Conservation (phyloP, 2,329 filamentous ascomycete genomes). For the Dactylonectria macrodidyma region DNA sequence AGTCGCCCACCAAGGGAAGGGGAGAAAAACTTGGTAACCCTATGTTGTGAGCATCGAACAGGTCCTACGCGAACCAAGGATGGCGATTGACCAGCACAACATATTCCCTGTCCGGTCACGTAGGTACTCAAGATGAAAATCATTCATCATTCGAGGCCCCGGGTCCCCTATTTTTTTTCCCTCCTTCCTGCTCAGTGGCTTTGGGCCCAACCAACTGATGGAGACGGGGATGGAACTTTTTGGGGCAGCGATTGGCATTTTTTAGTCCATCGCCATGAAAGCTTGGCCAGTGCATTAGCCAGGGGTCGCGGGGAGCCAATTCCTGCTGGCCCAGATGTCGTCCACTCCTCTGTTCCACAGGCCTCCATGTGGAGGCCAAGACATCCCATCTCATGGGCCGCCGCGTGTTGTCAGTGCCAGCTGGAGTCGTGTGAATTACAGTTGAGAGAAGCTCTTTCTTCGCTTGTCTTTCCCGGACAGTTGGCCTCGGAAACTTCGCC, state of each 20-base stretch:
- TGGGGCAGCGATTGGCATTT: conserved; percentile 31
- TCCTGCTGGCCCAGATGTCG: conserved; percentile 23
- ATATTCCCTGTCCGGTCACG: conserved; percentile 7
- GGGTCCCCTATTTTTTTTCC: conserved; percentile 15
- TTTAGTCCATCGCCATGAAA: conserved; percentile 39
- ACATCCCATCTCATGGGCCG: conserved; percentile 8
- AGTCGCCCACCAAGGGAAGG: background rate
- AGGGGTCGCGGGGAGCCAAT: conserved; percentile 28
- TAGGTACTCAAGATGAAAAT: background rate
- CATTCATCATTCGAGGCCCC: background rate
- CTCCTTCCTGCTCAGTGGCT: conserved; percentile 17
- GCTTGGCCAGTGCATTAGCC: conserved; percentile 42
- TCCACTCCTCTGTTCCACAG: conserved; percentile 15
- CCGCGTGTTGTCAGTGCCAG: conserved; percentile 13
- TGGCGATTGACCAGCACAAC: conserved; percentile 9
- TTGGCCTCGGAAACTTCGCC: background rate
- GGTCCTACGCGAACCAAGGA: background rate
- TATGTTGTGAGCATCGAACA: background rate
- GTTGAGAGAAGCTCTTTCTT: conserved; percentile 3
- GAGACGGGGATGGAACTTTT: conserved; percentile 3
- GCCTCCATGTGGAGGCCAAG: background rate
- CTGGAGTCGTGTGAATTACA: conserved; percentile 1
- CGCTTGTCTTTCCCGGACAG: conserved; percentile 1
- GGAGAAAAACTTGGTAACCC: conserved; percentile 4
- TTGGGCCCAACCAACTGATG: conserved; percentile 17